Base-by-base conservation (phyloP, 2,329 filamentous ascomycete species). In the Cladosporium sp. region DNA sequence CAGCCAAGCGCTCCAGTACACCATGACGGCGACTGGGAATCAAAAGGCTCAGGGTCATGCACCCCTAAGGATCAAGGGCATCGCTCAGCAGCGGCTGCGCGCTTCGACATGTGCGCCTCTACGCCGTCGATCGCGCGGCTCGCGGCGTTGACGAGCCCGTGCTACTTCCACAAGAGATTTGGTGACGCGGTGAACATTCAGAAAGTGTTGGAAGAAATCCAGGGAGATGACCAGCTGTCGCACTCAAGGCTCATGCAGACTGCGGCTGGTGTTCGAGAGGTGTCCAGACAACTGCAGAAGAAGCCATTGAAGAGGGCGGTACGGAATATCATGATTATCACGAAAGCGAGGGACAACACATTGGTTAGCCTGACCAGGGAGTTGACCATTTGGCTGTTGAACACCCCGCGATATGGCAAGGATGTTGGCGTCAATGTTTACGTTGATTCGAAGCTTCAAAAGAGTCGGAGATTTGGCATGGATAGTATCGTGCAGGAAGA, bases 101-200 rank as follows among this genome's bases (percentile, higher is more conserved):
- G 71, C 43, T 75, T 76, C 68, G 69, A 70, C 13, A 66, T 75
- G 39, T 69, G 68, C 63, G 69, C 70, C 18, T 68, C 69, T 23
- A 71, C 71, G 7, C 75, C 74, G n/a, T 67, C 64, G 28, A 74
- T 76, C 36, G 75, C 74, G 14, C 70, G 76, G 11, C 84, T 93
- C 70, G 85, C 89, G 13, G 85, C 90, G 11, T 82, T 98, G 62
- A 90, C 94, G 72, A 97, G 93, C 53, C 95, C 95, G 16, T 99
- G 95, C 81, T 99, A 96, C 81, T 98, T 97, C 81, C 95, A 99
- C 80, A 91, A 96, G 79, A 88, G 94, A 68, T 99, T 99, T 75
- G 95, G 97, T 73, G 93, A 97, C 76, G 92, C 93, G 10, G 92
- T 99, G 72, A 92, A 99, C 77, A 92, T 98, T 66, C 91, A 95